Conservation (phyloP, 176 grass and related monocot species). For the Lolium rigidum region DNA sequence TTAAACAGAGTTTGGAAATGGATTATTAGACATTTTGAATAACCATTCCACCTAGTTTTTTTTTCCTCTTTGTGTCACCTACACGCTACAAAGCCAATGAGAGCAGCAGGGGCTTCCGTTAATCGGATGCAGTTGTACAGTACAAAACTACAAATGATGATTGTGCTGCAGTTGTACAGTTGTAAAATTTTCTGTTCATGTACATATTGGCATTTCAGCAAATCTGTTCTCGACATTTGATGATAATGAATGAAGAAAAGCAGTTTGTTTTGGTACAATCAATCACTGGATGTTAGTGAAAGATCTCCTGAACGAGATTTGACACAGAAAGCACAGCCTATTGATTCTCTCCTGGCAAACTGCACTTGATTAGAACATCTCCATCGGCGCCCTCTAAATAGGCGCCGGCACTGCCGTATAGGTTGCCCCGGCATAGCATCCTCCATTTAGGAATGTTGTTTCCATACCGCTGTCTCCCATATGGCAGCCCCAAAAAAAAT, state of each 20-base stretch:
- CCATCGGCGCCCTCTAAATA: too few species aligned
- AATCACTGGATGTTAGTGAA: background rate
- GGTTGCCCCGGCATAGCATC: too few species aligned
- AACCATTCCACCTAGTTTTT: background rate
- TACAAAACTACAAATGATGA: background rate
- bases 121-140: background rate
- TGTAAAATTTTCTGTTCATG: background rate
- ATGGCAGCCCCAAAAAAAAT: too few species aligned
- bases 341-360: background rate
- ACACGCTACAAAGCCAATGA: background rate
- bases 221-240: background rate
- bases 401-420: too few species aligned
- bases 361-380: background rate
- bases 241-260: background rate
- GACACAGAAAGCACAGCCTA: background rate
- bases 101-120: background rate
- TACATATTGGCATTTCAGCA: slow-evolving; percentile 24
- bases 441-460: too few species aligned
- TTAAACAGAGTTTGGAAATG: background rate
- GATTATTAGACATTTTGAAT: background rate
- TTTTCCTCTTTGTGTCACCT: background rate
- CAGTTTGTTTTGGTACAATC: background rate
- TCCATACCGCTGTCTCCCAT: too few species aligned
- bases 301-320: background rate
- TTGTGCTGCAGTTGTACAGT: background rate